Conservation (phyloP, 768 basidiomycete genomes). For the Neoboletus brunneissimus region DNA sequence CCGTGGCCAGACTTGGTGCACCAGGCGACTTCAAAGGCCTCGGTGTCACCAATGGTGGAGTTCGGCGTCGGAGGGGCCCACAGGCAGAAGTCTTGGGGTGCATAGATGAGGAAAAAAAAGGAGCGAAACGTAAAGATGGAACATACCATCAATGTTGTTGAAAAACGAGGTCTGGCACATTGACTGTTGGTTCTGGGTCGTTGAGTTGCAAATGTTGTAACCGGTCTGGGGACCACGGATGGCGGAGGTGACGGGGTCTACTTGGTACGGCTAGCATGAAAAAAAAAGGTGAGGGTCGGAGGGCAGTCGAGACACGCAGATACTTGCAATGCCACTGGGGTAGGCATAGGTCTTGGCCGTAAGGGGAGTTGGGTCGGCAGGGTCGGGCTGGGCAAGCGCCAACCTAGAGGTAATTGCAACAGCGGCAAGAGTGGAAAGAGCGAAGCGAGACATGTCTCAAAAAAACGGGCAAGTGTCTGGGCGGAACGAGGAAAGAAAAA, state of each 20-base stretch:
- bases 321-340: slow-evolving; percentile 41
- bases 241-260: slow-evolving; percentile 37
- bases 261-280: slow-evolving; percentile 48
- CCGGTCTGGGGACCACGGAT: slow-evolving; percentile 60
- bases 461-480: not conserved
- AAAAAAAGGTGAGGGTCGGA: not conserved
- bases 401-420: slow-evolving; percentile 30
- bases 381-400: slow-evolving; percentile 32
- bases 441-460: slow-evolving; percentile 46
- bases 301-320: not conserved
- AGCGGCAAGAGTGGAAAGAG: slow-evolving; percentile 42
- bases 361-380: slow-evolving; percentile 48
- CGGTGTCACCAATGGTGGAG: slow-evolving; percentile 59
- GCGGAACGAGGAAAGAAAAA: not conserved
- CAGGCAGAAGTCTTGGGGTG: slow-evolving; percentile 62
- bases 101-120: slow-evolving; percentile 23
- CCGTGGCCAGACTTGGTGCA: slow-evolving; percentile 67
- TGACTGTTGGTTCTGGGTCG: slow-evolving; percentile 59
- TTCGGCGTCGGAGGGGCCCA: slow-evolving; percentile 54
- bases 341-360: slow-evolving; percentile 44
- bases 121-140: not conserved
- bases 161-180: slow-evolving; percentile 67
- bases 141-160: slow-evolving; percentile 48
- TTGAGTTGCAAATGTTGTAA: slow-evolving; percentile 68
- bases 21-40: slow-evolving; percentile 69